Evolutionary conservation across 2,329 filamentous ascomycete species (phyloP).

Genomic region (Botrytis fragariae): DNA sequence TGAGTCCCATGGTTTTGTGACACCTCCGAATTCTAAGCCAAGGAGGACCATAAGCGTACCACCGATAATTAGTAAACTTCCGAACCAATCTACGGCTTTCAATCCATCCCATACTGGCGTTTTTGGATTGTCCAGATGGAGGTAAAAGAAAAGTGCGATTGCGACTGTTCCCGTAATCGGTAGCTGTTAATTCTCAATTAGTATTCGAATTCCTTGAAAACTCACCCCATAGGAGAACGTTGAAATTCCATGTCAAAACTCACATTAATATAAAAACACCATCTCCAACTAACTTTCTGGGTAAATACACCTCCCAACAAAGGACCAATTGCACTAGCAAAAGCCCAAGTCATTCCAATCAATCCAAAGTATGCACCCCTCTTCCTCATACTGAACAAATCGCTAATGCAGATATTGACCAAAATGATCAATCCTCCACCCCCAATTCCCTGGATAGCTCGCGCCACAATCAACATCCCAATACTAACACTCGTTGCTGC

Average conservation of each 20-base stretch:
- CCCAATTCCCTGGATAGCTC: constrained; percentile 44
- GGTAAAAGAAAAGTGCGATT: constrained; percentile 57
- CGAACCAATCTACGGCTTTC: constrained; percentile 59
- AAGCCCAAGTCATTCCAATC: constrained; percentile 63
- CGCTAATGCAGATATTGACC: constrained; percentile 53
- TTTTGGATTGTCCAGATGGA: constrained; percentile 65
- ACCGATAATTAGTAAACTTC: constrained; percentile 60
- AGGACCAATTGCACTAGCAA: constrained; percentile 62
- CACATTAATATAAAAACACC: constrained; percentile 47
- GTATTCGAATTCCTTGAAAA: background rate
- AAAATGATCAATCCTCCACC: constrained; percentile 52
- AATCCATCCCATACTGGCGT: constrained; percentile 62
- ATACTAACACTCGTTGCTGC: constrained; percentile 48
- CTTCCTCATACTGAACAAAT: constrained; percentile 50
- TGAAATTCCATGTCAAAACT: background rate
- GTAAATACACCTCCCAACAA: constrained; percentile 66
- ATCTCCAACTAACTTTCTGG: constrained; percentile 57
- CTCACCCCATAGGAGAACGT: background rate
- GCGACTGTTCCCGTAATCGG: constrained; percentile 37
- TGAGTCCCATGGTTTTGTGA: constrained; percentile 58
- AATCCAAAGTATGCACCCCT: constrained; percentile 57
- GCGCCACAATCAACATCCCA: constrained; percentile 46
- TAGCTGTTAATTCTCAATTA: background rate
- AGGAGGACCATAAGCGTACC: constrained; percentile 84
- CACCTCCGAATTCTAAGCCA: constrained; percentile 80